These are phyloP conservation scores for Camellia japonica DNA, from an alignment of 148 eudicot genomes.

Conservation along the genomic window DNA sequence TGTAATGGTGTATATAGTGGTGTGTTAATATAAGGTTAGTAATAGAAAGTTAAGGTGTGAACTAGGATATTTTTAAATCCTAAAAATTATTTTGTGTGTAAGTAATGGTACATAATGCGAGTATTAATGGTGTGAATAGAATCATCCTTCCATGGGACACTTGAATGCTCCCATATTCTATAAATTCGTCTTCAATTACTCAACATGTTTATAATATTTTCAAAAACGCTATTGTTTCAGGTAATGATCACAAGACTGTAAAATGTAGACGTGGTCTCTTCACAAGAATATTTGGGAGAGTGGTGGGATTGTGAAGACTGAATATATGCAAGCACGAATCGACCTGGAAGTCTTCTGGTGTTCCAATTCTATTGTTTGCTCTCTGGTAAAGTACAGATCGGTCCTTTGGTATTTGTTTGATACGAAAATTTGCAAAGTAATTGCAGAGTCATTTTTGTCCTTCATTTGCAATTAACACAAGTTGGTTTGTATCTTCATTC, in stretches of 20 bases:
- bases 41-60: no score
- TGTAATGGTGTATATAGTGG: no score
- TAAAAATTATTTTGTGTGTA: no score
- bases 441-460: not conserved
- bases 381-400: not conserved
- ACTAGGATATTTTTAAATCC: no score
- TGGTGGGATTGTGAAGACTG: constrained; percentile 5
- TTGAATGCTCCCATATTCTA: not conserved
- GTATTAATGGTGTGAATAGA: not conserved
- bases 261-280: constrained; percentile 20
- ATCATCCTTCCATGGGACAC: no score
- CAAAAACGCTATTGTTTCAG: constrained; percentile 21
- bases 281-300: constrained; percentile 29
- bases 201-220: not conserved
- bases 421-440: not conserved
- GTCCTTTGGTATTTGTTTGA: not conserved
- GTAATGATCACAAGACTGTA: constrained; percentile 18
- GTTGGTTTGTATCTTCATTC: not conserved
- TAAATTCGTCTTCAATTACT: not conserved
- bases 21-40: no score
- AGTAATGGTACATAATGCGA: no score
- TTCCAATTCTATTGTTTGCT: not conserved
- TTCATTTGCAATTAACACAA: not conserved
- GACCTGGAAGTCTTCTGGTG: not conserved
- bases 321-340: not conserved